Base-by-base conservation (phyloP, 306 rosid genomes). In the Rosa rugosa region DNA sequence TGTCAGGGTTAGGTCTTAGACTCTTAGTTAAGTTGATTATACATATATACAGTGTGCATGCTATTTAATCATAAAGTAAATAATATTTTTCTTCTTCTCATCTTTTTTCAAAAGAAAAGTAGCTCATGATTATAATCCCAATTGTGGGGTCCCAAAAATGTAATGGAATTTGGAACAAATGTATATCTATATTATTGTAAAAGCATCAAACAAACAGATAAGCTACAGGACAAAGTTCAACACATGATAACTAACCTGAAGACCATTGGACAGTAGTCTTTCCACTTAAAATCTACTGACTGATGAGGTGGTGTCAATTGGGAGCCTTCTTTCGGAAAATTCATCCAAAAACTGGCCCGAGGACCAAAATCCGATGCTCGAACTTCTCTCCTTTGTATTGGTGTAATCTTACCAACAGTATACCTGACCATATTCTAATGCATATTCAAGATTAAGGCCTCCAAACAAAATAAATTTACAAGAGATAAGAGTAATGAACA, bases 341-440 rank as follows among this genome's bases (percentile, higher is more conserved):
- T 93, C 99, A 93, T 95, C 99, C 99, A 95, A 87, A 95, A 95
- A 87, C 99, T 95, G 76, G 99, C 99, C 75, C 90, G 89, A 69
- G 98, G 96, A 75, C 99, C 97, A 71, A 95, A 95, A 82, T 95
- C 99, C 6, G 98, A 90, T 79, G 86, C 77, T 62, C 99, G 87
- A 81, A 95, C 98, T 89, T 91, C 96, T 79, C 99, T 92, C 80
- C 95, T 93, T 75, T 90, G 99, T 84, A 95, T 88, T 66, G 99
- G 98, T 11, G 99, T 95, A 80, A 95, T 95, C 90, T 95, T 95
- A 34, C 99, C 99, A 60, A 93, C 99, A 73, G 99, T 95, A 86
- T 95, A 95, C 87, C 99, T 95, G 86, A 78, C 77, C 88, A 94
- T 68, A 87, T 82, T 81, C 81, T 81, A 87, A 81, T 80, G 63